Percentiles rank a stretch among this genome's conserved stretches.
Evolutionary conservation across 164 flowering plant genomes (phyloP).

Genomic region (Euptelea pleiosperma): DNA sequence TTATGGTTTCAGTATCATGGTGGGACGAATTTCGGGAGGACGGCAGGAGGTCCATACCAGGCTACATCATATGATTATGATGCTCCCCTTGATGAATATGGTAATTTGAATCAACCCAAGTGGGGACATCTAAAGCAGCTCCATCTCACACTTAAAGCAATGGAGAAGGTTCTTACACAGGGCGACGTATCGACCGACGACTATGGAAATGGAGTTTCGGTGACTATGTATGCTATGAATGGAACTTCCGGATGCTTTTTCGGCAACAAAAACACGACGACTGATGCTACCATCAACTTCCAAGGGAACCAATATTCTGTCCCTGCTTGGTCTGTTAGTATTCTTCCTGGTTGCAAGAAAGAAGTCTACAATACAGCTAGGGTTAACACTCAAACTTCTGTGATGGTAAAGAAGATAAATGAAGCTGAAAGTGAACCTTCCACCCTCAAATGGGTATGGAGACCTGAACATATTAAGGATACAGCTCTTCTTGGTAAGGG

Average conservation of each 20-base stretch:
- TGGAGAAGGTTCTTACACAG: slow-evolving; percentile 6
- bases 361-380: slow-evolving; percentile 59
- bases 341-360: slow-evolving; percentile 48
- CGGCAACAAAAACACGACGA: too few species aligned
- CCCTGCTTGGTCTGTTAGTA: slow-evolving; percentile 82
- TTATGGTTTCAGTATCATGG: slow-evolving; percentile 40
- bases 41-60: slow-evolving; percentile 37
- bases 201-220: slow-evolving; percentile 1
- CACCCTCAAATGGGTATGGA: slow-evolving; percentile 57
- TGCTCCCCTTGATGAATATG: slow-evolving; percentile 42
- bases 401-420: slow-evolving; percentile 39
- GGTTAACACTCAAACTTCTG: slow-evolving; percentile 49
- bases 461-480: slow-evolving; percentile 30
- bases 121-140: too few species aligned
- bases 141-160: background rate
- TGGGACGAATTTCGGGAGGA: slow-evolving; percentile 35
- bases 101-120: slow-evolving; percentile 10
- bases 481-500: slow-evolving; percentile 28
- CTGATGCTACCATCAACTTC: slow-evolving; percentile 31
- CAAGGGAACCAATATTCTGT: too few species aligned
- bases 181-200: background rate
- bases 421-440: slow-evolving; percentile 29
- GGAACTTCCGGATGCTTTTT: slow-evolving; percentile 46
- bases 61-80: slow-evolving; percentile 40
- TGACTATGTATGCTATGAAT: too few species aligned